A percentile compares a stretch with the other conserved stretches of the same genome.
phyloP scores from a whole-genome alignment of 257 asterid species.

The Ligustrum vulgare region DNA sequence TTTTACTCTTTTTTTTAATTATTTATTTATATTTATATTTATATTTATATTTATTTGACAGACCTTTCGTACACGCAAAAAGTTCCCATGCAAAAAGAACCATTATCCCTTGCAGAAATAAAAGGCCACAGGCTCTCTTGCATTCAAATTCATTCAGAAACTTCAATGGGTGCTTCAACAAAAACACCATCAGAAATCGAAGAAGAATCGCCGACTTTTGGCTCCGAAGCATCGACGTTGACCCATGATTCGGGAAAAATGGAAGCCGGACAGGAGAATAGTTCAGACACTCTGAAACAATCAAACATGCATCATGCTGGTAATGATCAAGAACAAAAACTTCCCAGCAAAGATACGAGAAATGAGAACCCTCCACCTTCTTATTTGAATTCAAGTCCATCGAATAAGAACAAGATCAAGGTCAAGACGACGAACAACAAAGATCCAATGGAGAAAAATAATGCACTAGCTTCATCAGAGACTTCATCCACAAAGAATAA shows the following conservation, averaged over 20 bases:
- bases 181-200: slow-evolving; percentile 58
- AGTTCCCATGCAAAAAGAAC: slow-evolving; percentile 34
- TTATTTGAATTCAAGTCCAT: not conserved
- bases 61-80: slow-evolving; percentile 18
- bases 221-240: slow-evolving; percentile 67
- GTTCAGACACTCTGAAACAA: slow-evolving; percentile 15
- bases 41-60: slow-evolving; percentile 6
- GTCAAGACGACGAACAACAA: slow-evolving; percentile 33
- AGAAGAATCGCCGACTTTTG: slow-evolving; percentile 52
- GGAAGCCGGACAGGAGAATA: slow-evolving; percentile 29
- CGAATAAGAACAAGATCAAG: slow-evolving; percentile 39
- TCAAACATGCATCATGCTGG: not conserved
- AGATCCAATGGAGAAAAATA: slow-evolving; percentile 24
- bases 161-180: slow-evolving; percentile 31
- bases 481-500: slow-evolving; percentile 39
- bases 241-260: slow-evolving; percentile 50
- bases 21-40: too few species aligned
- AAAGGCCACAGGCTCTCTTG: slow-evolving; percentile 27
- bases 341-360: not conserved
- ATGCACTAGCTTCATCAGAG: not conserved
- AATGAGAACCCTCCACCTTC: slow-evolving; percentile 5
- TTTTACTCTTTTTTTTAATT: not conserved
- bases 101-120: slow-evolving; percentile 7
- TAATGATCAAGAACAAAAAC: slow-evolving; percentile 13
- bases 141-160: slow-evolving; percentile 22